Base-by-base conservation (phyloP, 2,329 filamentous ascomycete species). In the Botrytis cinerea region DNA sequence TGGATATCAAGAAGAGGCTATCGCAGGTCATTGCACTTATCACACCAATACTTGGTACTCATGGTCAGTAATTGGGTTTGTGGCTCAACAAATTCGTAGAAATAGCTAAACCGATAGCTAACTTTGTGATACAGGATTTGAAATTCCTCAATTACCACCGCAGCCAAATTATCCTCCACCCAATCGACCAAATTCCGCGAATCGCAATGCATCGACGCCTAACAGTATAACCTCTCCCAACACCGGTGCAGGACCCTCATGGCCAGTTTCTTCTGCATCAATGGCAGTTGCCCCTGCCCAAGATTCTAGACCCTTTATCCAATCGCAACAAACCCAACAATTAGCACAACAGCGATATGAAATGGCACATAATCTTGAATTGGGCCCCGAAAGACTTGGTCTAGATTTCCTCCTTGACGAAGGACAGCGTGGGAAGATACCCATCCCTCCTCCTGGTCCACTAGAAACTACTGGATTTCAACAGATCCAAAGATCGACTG, bases 321-420 rank as follows among this genome's bases (percentile, higher is more conserved):
- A 75, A 40, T 70, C 78, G 75, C 73, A 82, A 84, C 71, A 84
- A 81, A 73, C 75, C 20, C 77, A 79, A 45, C 77, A 78, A 67
- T 73, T 79, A 40, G 73, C 72, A 45, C 86, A 86, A 78, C 87
- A 87, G 77, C 84, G 84, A 10, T 83, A 86, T 45, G 84, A 86
- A 32, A 82, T 86, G 68, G 81, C 84, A 28, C 88, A 90, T 73
- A 86, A 86, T 57, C 80, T 92, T 1, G 87, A 91, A 57, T 83
- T 92, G 73, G 87, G 87, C 4, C 84, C 87, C 1, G 92, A 95
- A 79, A 87, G 90, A 64, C 85, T 95, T 14, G 91, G 90, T 9
- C 87, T 96, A 46, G 91, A 90, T 73, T 95, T 94, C 77, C 84
- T 96, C 2, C 85, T 95, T 1, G 89, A 91, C 74, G 83, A 87